phyloP scores from a whole-genome alignment of 495 filamentous ascomycete species.

The Penicillium crystallinum region DNA sequence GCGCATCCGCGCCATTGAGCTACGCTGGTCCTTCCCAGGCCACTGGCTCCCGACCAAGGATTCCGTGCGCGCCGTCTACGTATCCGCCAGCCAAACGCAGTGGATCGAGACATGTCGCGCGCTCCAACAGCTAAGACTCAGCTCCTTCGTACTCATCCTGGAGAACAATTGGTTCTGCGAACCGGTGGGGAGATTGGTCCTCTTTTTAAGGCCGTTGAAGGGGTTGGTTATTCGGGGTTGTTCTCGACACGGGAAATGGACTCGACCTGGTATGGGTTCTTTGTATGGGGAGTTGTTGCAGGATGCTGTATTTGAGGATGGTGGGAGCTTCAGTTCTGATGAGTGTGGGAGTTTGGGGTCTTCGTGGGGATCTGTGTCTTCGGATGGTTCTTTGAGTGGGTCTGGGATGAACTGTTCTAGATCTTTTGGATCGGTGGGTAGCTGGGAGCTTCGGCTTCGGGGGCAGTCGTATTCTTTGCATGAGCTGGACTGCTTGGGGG shows the following conservation, averaged over 20 bases:
- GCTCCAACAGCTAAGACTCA: conserved; percentile 24
- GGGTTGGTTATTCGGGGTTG: conserved; percentile 15
- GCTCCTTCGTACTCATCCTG: conserved; percentile 34
- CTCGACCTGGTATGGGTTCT: neutral
- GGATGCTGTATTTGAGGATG: neutral
- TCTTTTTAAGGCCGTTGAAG: conserved; percentile 39
- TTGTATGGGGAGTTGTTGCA: neutral
- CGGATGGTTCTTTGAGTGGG: neutral
- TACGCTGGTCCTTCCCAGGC: conserved; percentile 44
- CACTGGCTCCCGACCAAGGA: conserved; percentile 46
- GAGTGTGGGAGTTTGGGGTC: neutral
- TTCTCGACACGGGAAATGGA: neutral
- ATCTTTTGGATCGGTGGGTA: neutral
- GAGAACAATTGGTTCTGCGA: conserved; percentile 42
- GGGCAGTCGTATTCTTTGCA: conserved; percentile 35
- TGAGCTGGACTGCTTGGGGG: conserved; percentile 27
- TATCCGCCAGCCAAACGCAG: conserved; percentile 38
- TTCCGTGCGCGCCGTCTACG: conserved; percentile 40
- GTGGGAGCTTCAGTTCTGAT: neutral
- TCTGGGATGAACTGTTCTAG: neutral
- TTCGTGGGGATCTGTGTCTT: neutral
- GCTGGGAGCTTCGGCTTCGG: conserved; percentile 35
- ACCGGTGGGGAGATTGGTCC: conserved; percentile 36
- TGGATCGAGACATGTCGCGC: conserved; percentile 40
- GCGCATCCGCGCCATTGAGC: conserved; percentile 34